phyloP scores from a whole-genome alignment of 176 grass and related monocot species.

The Paspalum vaginatum region DNA sequence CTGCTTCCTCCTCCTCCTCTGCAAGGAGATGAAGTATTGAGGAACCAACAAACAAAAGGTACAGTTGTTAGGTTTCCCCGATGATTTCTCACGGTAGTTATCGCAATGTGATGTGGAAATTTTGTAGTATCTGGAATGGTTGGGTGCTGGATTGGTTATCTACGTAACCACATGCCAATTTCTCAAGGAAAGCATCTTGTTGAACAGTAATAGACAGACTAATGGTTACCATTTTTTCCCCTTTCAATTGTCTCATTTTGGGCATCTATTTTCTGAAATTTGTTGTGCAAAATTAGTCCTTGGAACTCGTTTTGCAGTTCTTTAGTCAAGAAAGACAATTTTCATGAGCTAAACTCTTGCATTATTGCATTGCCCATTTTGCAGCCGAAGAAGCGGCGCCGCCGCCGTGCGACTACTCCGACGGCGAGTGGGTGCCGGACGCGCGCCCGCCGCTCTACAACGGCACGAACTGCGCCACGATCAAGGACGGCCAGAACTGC shows the following conservation, averaged over 20 bases:
- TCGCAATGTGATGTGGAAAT: not conserved
- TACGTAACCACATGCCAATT: not conserved
- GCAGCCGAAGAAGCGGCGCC: conserved; percentile 21
- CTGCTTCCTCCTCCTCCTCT: not conserved
- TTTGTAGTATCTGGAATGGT: not conserved
- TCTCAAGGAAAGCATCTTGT: not conserved
- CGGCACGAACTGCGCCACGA: conserved; percentile 64
- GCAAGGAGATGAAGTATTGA: not conserved
- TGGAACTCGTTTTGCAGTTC: not conserved
- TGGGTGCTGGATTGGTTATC: not conserved
- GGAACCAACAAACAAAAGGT: conserved; percentile 4
- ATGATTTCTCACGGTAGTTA: not conserved
- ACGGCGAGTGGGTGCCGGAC: conserved; percentile 68
- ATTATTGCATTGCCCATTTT: not conserved
- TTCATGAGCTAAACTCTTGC: not conserved
- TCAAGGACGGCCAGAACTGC: conserved; percentile 93
- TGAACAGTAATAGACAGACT: too few species aligned
- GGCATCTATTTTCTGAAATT: conserved; percentile 9
- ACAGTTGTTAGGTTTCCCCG: not conserved
- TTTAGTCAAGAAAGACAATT: not conserved
- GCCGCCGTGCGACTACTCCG: conserved; percentile 61
- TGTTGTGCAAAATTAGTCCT: not conserved
- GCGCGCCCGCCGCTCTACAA: conserved; percentile 55
- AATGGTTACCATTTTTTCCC: not conserved
- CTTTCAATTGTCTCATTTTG: not conserved